A percentile compares a stretch with the other conserved stretches of the same genome.
These are phyloP conservation scores for Raffaelea arxii DNA, from an alignment of 2,329 filamentous ascomycete species.

Conservation along the genomic window DNA sequence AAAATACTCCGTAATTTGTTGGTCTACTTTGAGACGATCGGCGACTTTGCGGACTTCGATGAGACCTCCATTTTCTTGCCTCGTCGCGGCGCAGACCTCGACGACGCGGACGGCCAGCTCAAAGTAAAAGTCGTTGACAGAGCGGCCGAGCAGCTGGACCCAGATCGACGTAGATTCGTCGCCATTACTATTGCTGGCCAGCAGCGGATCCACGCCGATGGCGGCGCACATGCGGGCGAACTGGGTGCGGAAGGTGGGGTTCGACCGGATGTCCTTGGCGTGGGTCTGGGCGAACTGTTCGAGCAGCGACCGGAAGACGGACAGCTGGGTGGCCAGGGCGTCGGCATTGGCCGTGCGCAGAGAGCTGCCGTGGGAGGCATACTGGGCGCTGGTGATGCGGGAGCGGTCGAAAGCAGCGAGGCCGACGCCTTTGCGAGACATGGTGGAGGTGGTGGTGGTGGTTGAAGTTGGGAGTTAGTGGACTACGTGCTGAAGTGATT, in stretches of 20 bases:
- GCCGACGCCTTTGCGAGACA: constrained; percentile 76
- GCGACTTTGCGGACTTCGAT: constrained; percentile 76
- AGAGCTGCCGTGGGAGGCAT: constrained; percentile 77
- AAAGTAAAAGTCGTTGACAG: constrained; percentile 98
- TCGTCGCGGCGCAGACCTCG: constrained; percentile 78
- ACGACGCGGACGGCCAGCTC: constrained; percentile 93
- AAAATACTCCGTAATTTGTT: no score
- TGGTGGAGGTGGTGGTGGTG: constrained; percentile 17
- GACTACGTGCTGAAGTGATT: neutral
- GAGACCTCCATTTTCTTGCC: constrained; percentile 85
- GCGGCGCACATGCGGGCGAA: constrained; percentile 98
- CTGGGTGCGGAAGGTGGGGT: constrained; percentile 89
- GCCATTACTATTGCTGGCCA: constrained; percentile 54
- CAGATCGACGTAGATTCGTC: constrained; percentile 60
- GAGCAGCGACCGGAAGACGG: constrained; percentile 89
- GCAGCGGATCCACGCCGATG: constrained; percentile 88
- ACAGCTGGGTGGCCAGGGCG: constrained; percentile 84
- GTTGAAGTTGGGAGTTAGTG: no score
- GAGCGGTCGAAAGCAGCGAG: constrained; percentile 83
- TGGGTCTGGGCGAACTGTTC: constrained; percentile 94
- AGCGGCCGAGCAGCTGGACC: constrained; percentile 83
- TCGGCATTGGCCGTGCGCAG: constrained; percentile 78
- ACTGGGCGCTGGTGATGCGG: constrained; percentile 77
- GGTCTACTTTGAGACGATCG: no score
- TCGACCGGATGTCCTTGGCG: constrained; percentile 89